These are phyloP conservation scores for Mucor lusitanicus DNA, from an alignment of 371 early-diverging fungal species.

Conservation along the genomic window DNA sequence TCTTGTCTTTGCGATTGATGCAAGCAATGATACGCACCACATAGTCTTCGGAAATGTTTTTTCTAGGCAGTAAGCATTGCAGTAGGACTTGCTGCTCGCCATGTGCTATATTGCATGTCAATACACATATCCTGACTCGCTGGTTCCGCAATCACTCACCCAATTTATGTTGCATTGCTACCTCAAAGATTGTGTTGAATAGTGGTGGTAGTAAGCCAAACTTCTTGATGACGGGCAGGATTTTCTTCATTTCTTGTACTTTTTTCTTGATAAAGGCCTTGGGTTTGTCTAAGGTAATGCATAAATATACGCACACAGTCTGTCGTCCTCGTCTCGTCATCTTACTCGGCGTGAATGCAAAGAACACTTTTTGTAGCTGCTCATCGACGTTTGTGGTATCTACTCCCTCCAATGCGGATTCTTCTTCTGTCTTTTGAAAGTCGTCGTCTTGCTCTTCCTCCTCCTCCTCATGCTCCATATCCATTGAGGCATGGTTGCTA, in stretches of 20 bases:
- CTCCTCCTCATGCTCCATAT: not conserved
- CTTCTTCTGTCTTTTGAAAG: not conserved
- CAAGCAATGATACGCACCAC: slow-evolving; percentile 42
- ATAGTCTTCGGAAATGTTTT: slow-evolving; percentile 35
- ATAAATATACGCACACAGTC: not conserved
- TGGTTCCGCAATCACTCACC: not conserved
- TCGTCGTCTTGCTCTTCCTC: not conserved
- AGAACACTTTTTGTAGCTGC: not conserved
- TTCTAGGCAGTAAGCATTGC: slow-evolving; percentile 49
- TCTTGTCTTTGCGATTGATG: slow-evolving; percentile 28
- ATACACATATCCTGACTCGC: not conserved
- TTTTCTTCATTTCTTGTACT: not conserved
- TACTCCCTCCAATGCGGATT: not conserved
- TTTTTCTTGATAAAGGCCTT: not conserved
- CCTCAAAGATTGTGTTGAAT: not conserved
- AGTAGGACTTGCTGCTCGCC: slow-evolving; percentile 12
- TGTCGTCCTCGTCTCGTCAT: not conserved
- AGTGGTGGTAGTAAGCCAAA: not conserved
- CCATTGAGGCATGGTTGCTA: not conserved
- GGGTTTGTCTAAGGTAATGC: not conserved
- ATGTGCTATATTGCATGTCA: not conserved
- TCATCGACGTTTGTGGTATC: not conserved
- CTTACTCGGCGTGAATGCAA: not conserved
- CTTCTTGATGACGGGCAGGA: not conserved
- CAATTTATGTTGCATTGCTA: not conserved